Evolutionary conservation across 2,329 filamentous ascomycete species (phyloP).

Genomic region (Uncinocarpus reesii): DNA sequence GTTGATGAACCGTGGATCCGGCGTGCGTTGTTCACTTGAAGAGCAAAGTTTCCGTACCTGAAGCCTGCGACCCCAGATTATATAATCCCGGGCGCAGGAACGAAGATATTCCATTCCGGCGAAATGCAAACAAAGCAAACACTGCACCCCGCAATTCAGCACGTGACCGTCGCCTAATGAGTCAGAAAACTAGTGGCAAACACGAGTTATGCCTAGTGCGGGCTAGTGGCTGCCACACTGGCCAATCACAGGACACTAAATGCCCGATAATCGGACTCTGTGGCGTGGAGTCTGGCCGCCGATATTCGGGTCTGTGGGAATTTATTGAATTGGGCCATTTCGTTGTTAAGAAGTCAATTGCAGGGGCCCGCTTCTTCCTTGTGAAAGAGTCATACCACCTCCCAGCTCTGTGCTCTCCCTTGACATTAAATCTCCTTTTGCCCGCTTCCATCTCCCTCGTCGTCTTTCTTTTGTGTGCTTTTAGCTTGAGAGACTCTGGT

Average conservation of each 20-base stretch:
- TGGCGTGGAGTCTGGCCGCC: not conserved
- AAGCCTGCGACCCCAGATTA: not conserved
- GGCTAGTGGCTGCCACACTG: not conserved
- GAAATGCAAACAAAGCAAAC: conserved; percentile 1
- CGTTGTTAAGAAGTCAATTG: conserved; percentile 1
- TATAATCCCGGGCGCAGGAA: not conserved
- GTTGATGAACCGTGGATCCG: too few relatives aligned
- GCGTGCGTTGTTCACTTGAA: too few relatives aligned
- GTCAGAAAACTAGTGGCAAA: not conserved
- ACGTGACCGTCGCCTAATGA: not conserved
- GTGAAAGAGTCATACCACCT: conserved; percentile 8
- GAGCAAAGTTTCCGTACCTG: not conserved
- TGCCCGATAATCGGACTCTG: conserved; percentile 9
- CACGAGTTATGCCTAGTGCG: not conserved
- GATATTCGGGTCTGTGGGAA: conserved; percentile 7
- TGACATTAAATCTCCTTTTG: not conserved
- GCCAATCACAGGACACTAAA: not conserved
- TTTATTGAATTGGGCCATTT: not conserved
- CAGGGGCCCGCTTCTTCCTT: not conserved
- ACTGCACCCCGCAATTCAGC: not conserved
- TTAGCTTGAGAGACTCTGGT: not conserved
- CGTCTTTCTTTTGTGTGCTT: not conserved
- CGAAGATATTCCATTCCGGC: not conserved
- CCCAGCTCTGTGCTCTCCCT: not conserved
- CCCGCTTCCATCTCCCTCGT: not conserved